These are phyloP conservation scores for Diaporthe helianthi DNA, from an alignment of 2,329 filamentous ascomycete species.

Conservation along the genomic window DNA sequence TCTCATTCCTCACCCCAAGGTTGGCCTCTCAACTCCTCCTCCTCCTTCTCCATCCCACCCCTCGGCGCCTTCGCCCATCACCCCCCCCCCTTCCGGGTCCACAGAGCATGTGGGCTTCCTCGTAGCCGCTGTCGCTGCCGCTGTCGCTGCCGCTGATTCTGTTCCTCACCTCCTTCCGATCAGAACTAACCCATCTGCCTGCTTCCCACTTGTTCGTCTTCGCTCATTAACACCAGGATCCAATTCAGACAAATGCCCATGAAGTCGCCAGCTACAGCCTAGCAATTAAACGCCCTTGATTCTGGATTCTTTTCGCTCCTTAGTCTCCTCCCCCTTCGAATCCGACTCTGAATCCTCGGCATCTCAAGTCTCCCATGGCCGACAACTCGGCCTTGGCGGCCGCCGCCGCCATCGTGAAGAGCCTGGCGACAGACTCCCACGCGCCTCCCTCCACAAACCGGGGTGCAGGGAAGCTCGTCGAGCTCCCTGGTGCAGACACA, in stretches of 20 bases:
- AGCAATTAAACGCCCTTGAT: slow-evolving; percentile 24
- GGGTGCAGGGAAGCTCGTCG: slow-evolving; percentile 58
- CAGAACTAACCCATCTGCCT: slow-evolving; percentile 18
- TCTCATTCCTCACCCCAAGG: neutral
- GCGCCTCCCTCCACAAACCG: slow-evolving; percentile 47
- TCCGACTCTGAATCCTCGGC: slow-evolving; percentile 24
- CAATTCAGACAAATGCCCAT: slow-evolving; percentile 26
- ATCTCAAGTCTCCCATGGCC: slow-evolving; percentile 48
- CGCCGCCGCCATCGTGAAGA: slow-evolving; percentile 60
- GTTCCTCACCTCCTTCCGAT: slow-evolving; percentile 18
- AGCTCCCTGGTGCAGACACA: slow-evolving; percentile 78
- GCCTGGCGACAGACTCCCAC: slow-evolving; percentile 55
- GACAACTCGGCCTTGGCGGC: slow-evolving; percentile 63
- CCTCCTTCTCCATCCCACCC: slow-evolving; percentile 9
- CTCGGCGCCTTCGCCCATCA: slow-evolving; percentile 10
- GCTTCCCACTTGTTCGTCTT: slow-evolving; percentile 27
- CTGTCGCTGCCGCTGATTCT: slow-evolving; percentile 30
- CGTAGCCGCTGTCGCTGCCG: slow-evolving; percentile 22
- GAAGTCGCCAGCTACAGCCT: slow-evolving; percentile 29
- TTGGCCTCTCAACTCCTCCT: slow-evolving; percentile 12
- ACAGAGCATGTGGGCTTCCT: slow-evolving; percentile 29
- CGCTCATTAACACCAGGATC: slow-evolving; percentile 26
- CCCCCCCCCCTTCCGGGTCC: slow-evolving; percentile 14
- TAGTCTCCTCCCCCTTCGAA: slow-evolving; percentile 16
- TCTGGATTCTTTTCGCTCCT: slow-evolving; percentile 26